Conservation (phyloP, 805 yeast species). For the Hanseniaspora singularis region DNA sequence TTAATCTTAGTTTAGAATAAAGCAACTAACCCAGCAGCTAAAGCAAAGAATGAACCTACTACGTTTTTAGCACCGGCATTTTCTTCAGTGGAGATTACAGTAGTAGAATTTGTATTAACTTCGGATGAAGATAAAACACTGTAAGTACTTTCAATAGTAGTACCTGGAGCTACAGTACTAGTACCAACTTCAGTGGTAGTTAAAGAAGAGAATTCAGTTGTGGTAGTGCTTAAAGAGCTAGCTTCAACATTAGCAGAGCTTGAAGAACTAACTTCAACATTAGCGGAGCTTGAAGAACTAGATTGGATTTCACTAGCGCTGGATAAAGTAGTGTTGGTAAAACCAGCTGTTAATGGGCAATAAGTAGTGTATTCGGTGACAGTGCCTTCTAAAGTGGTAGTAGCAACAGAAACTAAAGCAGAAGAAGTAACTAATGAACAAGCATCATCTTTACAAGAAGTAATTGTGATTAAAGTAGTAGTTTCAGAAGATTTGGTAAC, state of each 20-base stretch:
- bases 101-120: conserved; percentile 2
- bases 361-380: conserved; percentile 31
- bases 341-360: conserved; percentile 25
- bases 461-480: conserved; percentile 30
- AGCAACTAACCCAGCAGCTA: conserved; percentile 11
- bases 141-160: neutral
- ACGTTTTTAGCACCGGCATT: conserved; percentile 1
- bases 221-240: conserved; percentile 36
- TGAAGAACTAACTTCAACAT: conserved; percentile 42
- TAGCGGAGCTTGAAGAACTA: neutral
- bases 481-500: conserved; percentile 19
- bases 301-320: neutral
- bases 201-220: no score
- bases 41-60: conserved; percentile 10
- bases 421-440: conserved; percentile 28
- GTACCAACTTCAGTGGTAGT: neutral
- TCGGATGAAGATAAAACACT: no score
- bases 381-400: conserved; percentile 27
- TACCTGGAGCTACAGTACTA: neutral
- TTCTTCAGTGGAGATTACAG: neutral
- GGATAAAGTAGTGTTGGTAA: neutral
- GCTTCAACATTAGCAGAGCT: no score
- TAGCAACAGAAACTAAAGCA: conserved; percentile 29
- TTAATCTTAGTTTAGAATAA: neutral
- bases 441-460: conserved; percentile 27